Evolutionary conservation across 2,329 filamentous ascomycete species (phyloP), one percentile per base, ranked within the genome.

Genomic region (Basipetospora sp.): DNA sequence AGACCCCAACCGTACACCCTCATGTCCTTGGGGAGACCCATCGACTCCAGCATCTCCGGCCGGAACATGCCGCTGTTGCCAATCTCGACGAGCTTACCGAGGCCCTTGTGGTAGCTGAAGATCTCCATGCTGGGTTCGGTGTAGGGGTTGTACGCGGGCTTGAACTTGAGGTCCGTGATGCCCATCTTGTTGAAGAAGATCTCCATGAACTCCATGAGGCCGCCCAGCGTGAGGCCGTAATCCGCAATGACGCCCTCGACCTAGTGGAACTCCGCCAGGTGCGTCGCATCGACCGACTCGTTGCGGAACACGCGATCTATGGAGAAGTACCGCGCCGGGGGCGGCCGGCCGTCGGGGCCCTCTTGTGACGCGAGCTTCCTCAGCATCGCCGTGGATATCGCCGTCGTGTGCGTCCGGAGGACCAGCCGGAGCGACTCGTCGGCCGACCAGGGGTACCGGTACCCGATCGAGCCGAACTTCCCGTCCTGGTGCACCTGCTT

Each of bases 31-130:
- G 87, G 87, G 52, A 96, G 60, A 25, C 88, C 88, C 87, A 94
- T 94, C 4, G 86, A 69, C 61, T 94, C 81, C 52, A 94, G 60
- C 88, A 96, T 94, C 62, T 98, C 90, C 2, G 90, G 87, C 47
- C 90, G 72, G 76, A 98, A 98, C 87, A 98, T 96, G 45, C 90
- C 90, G 50, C 80, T 88, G 65, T 98, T 96, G 42, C 90, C 90
- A 54, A 96, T 96, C 64, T 96, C 90, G 18, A 96, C 84, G 64
- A 92, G 80, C 66, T 93, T 93, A 51, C 74, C 74, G 35, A 94
- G 65, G 3, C 86, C 88, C 51, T 80, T 74, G 67, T 96, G 90
- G 66, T 80, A 96, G 47, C 83, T 85, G 63, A 96, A 98, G 47
- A 98, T 93, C 62, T 98, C 90, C 86, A 98, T 92, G 55, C 80